These are phyloP conservation scores for Nidularia sp. DNA, from an alignment of 768 basidiomycete genomes.

Conservation along the genomic window DNA sequence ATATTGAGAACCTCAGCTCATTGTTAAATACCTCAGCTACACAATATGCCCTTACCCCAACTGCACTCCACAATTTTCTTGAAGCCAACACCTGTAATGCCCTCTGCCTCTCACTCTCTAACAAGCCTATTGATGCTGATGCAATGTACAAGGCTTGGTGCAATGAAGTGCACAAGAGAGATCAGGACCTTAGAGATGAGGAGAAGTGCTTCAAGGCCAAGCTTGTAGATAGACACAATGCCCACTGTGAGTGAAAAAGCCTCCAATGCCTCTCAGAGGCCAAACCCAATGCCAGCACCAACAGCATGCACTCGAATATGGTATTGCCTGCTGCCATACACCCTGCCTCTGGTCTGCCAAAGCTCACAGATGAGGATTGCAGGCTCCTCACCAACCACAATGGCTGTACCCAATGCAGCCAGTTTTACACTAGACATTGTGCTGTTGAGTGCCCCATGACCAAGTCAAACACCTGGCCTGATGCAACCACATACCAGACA, in stretches of 20 bases:
- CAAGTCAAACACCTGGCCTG: constrained; percentile 5
- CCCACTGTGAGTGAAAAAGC: neutral
- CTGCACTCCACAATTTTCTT: constrained; percentile 5
- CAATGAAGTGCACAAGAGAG: neutral
- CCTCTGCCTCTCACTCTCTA: neutral
- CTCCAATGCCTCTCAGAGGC: neutral
- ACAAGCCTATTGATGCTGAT: constrained; percentile 1
- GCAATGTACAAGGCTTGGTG: neutral
- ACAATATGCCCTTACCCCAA: constrained; percentile 2
- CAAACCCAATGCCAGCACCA: neutral
- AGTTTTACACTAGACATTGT: constrained; percentile 8
- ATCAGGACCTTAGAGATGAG: neutral
- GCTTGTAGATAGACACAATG: neutral
- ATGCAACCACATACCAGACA: neutral
- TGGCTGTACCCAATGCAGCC: constrained; percentile 11
- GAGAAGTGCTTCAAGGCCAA: neutral
- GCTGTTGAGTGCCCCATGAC: constrained; percentile 2
- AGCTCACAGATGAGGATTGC: constrained; percentile 4
- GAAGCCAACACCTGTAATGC: constrained; percentile 6
- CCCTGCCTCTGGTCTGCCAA: neutral
- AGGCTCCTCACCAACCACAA: constrained; percentile 7
- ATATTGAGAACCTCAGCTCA: constrained; percentile 12
- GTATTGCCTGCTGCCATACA: neutral
- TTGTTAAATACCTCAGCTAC: constrained; percentile 6
- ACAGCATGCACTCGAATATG: neutral